Conservation (phyloP, 2,329 filamentous ascomycete genomes). For the Aureobasidium sp. region DNA sequence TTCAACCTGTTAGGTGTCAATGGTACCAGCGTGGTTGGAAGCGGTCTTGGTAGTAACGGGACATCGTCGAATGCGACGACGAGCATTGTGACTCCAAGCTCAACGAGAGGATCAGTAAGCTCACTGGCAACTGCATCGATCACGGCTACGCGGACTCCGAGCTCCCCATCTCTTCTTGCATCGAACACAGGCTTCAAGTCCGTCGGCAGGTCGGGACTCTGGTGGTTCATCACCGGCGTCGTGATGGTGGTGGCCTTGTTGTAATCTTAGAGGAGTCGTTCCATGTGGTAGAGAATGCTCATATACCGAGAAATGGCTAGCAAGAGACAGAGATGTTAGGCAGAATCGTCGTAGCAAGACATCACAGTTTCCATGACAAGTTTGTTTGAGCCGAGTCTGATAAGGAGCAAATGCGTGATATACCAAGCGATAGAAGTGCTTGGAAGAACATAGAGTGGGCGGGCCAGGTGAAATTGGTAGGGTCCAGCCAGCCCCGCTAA, state of each 20-base stretch:
- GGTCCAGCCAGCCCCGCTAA: slow-evolving; percentile 1
- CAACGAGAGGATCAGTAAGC: slow-evolving; percentile 3
- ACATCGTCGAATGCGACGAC: neutral
- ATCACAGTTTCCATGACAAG: neutral
- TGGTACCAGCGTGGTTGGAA: slow-evolving; percentile 7
- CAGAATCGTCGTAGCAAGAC: neutral
- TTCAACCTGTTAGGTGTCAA: slow-evolving; percentile 22
- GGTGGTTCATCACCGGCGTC: neutral
- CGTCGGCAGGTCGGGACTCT: neutral
- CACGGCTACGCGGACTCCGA: neutral
- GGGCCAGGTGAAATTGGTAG: neutral
- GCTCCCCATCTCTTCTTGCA: neutral
- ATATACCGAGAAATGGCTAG: neutral
- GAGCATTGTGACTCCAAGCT: neutral
- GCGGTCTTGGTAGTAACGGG: neutral
- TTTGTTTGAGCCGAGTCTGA: neutral
- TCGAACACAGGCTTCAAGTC: neutral
- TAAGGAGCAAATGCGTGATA: neutral
- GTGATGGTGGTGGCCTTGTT: neutral
- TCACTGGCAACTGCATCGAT: slow-evolving; percentile 9
- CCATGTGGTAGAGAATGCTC: neutral
- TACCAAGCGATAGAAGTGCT: slow-evolving; percentile 3
- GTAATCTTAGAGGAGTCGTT: neutral
- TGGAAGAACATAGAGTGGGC: neutral
- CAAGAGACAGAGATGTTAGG: neutral